Base-by-base conservation (phyloP, 495 filamentous ascomycete genomes). In the Aspergillus carlsbadensis region DNA sequence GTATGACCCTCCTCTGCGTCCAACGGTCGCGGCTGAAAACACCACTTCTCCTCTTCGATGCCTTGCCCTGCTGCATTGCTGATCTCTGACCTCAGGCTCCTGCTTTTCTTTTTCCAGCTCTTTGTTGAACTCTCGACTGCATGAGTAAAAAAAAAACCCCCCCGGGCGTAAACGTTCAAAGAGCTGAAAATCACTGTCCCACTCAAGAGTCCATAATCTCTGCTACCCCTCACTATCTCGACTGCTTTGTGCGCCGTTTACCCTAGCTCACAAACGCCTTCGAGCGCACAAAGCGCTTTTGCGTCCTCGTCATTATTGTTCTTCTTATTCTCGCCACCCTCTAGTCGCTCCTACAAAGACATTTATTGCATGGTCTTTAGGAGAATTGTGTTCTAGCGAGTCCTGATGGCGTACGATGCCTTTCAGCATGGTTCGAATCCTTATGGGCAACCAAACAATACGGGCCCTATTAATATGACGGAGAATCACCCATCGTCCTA, bases 361-460 rank as follows among this genome's bases (percentile, higher is more conserved):
- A 42, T 8, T 14, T 17, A 21, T 51, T 26, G 51, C 18, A 45
- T 37, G 31, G 51, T 46, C 43, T 33, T 49, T 40, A n/a, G 20
- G 35, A 20, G 52, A 36, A 45, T 36, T 20, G 46, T 59, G 39
- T n/a, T 49, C 33, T 41, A 22, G 17, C 35, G 40, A 15, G n/a
- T 52, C 47, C 37, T 49, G 49, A 78, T 78, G 75, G 73, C 73
- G 43, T 78, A 76, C 66, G 65, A 75, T 69, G 68, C 61, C 29
- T 72, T 70, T 35, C 68, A 70, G 55, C 42, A 70, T 35, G 66
- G 56, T 26, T 50, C 69, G 37, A 51, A 37, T 31, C 55, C 62
- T 29, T 71, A 67, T 42, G 65, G 70, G 18, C 66, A 65, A 44
- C 47, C 55, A 57, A 64, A 69, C 18, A 63, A 58, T 52, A 22